Evolutionary conservation across 2,329 filamentous ascomycete species (phyloP), one percentile per base, ranked within the genome.

Genomic region (Xenoacremonium recifei): DNA sequence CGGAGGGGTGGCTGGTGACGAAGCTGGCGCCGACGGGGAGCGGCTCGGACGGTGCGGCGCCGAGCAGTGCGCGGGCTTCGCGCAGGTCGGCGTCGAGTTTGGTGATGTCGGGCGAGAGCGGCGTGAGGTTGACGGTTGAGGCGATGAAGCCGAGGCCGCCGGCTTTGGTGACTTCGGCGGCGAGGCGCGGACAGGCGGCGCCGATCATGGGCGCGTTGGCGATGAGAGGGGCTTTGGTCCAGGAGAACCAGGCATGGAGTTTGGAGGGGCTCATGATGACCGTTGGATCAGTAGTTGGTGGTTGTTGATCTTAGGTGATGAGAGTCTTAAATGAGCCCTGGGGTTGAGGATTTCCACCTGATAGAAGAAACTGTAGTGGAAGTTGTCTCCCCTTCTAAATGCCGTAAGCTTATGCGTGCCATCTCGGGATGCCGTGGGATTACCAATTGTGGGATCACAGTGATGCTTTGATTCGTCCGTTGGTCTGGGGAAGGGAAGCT

Each of bases 11-110:
- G 42, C 78, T 79, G 34, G 80, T 76, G 40, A 86, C 71, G 61
- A 87, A 82, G 45, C 63, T 54, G 6, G 57, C 51, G 40, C 82
- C 84, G 4, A 85, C 68, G 44, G 76, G 80, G 27, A 86, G 63
- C 27, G 76, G 76, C 1, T 79, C 59, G 3, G 62, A 48, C 2
- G 45, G 46, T n/a, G 43, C 42, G 15, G 51, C 43, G 17, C 54
- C 51, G 13, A 66, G 55, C 19, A 62, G 60, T 11, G 44, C 19
- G 6, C 57, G 54, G 41, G 53, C 53, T 29, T 65, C 55, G 23
- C 48, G 37, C 16, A 70, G 57, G 37, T 66, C 58, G 30, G 49
- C 49, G 19, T 62, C 52, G 23, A 70, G 63, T 23, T 57, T 55
- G 20, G 43, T 47, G 27, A 70, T 52, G 19, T 67, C 55, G 3